A percentile compares a stretch with the other conserved stretches of the same genome.
These are phyloP conservation scores for Wilhelminamyces savonicus DNA, from an alignment of 805 yeast genomes.

Conservation along the genomic window DNA sequence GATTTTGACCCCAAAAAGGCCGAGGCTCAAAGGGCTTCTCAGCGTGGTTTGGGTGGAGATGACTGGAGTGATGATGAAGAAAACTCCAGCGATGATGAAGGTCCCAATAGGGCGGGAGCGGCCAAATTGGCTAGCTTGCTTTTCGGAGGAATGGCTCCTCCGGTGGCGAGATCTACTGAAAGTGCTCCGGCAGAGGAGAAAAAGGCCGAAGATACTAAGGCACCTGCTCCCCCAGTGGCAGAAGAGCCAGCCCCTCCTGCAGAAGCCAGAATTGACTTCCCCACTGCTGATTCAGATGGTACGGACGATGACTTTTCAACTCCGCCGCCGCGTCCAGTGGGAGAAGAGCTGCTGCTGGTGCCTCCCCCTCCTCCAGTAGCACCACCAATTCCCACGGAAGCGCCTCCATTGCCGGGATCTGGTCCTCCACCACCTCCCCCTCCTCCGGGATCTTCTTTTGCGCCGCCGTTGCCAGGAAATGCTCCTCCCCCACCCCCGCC, in stretches of 20 bases:
- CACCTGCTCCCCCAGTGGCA: conserved; percentile 7
- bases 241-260: conserved; percentile 1
- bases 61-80: conserved; percentile 42
- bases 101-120: conserved; percentile 45
- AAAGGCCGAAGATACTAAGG: conserved; percentile 1
- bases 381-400: conserved; percentile 8
- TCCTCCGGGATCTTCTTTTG: not conserved
- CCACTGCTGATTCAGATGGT: conserved; percentile 4
- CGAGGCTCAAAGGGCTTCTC: conserved; percentile 67
- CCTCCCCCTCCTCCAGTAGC: conserved; percentile 13
- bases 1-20: conserved; percentile 51
- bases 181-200: conserved; percentile 3
- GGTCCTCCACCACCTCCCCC: conserved; percentile 2
- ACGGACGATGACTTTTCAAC: not conserved
- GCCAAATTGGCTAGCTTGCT: conserved; percentile 50
- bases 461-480: conserved; percentile 1
- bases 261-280: conserved; percentile 3
- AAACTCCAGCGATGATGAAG: conserved; percentile 44
- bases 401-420: not conserved
- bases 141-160: conserved; percentile 45
- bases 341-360: conserved; percentile 1
- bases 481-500: conserved; percentile 7
- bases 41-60: conserved; percentile 46
- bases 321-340: conserved; percentile 11
- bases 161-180: conserved; percentile 16